phyloP scores from a whole-genome alignment of 106 monocot species.

The Ottelia alismoides region DNA sequence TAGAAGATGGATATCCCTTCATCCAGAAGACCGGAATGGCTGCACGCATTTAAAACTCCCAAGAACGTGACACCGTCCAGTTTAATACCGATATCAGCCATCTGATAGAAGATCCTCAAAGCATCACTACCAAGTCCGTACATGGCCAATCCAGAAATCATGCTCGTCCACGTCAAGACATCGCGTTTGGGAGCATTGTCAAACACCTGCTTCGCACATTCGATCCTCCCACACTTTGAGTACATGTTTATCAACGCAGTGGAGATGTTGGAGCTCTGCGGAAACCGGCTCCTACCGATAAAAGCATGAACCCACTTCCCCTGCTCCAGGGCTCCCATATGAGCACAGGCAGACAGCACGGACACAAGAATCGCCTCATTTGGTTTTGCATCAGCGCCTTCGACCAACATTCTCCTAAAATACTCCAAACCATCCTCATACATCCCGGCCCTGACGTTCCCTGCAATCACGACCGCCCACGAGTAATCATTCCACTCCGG shows the following conservation, averaged over 20 bases:
- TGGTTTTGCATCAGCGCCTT: not conserved
- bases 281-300: conserved; percentile 8
- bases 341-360: conserved; percentile 32
- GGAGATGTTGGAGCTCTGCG: conserved; percentile 15
- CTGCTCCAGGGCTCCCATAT: conserved; percentile 32
- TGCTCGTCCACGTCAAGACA: conserved; percentile 34
- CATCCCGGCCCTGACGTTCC: conserved; percentile 20
- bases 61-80: conserved; percentile 27
- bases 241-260: conserved; percentile 48
- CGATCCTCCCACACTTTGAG: conserved; percentile 30
- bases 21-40: conserved; percentile 31
- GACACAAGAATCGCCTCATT: conserved; percentile 28
- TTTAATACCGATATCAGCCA: conserved; percentile 15
- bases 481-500: conserved; percentile 8
- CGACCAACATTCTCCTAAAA: conserved; percentile 26
- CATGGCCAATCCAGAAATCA: conserved; percentile 37
- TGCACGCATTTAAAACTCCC: conserved; percentile 33
- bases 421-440: conserved; percentile 16
- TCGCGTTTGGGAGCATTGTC: conserved; percentile 3
- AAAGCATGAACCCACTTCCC: conserved; percentile 39
- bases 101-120: conserved; percentile 14
- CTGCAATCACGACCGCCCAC: conserved; percentile 17
- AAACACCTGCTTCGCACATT: conserved; percentile 29
- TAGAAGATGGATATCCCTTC: conserved; percentile 21
- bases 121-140: conserved; percentile 28